These are phyloP conservation scores for Diaporthe ilicicola DNA, from an alignment of 2,329 filamentous ascomycete species.

Conservation along the genomic window DNA sequence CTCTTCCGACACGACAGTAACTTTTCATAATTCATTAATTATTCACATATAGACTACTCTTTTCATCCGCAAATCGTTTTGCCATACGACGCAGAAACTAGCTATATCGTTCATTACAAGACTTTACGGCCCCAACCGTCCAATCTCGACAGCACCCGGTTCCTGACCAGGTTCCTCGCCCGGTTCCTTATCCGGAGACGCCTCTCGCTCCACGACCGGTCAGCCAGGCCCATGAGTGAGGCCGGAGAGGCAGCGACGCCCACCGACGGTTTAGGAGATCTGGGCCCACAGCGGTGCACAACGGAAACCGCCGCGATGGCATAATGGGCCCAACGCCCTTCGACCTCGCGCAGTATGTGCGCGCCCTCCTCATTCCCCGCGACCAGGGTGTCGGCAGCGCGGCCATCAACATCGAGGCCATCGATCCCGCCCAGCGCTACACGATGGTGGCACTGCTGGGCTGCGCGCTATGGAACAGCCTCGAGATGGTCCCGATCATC, in stretches of 20 bases:
- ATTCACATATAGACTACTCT: too few relatives aligned
- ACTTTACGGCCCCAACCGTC: neutral
- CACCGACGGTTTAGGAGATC: too few relatives aligned
- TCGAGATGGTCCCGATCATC: constrained; percentile 21
- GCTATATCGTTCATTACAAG: neutral
- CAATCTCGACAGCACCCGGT: neutral
- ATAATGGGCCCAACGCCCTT: neutral
- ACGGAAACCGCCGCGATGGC: neutral
- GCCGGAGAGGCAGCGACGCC: neutral
- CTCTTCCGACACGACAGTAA: neutral
- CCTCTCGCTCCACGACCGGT: neutral
- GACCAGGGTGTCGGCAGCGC: constrained; percentile 2
- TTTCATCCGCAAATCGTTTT: neutral
- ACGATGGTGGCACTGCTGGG: constrained; percentile 18
- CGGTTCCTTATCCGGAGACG: neutral
- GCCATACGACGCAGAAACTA: neutral
- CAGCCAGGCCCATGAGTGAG: neutral
- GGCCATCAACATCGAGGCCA: neutral
- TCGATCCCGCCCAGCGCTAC: constrained; percentile 3
- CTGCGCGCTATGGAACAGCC: constrained; percentile 17
- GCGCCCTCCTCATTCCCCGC: neutral
- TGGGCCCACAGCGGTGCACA: neutral
- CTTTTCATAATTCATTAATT: too few relatives aligned
- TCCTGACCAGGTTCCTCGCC: neutral
- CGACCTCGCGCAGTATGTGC: neutral